These are phyloP conservation scores for Kurtzmaniella quercitrusa DNA, from an alignment of 1,139 yeast genomes.

Conservation along the genomic window DNA sequence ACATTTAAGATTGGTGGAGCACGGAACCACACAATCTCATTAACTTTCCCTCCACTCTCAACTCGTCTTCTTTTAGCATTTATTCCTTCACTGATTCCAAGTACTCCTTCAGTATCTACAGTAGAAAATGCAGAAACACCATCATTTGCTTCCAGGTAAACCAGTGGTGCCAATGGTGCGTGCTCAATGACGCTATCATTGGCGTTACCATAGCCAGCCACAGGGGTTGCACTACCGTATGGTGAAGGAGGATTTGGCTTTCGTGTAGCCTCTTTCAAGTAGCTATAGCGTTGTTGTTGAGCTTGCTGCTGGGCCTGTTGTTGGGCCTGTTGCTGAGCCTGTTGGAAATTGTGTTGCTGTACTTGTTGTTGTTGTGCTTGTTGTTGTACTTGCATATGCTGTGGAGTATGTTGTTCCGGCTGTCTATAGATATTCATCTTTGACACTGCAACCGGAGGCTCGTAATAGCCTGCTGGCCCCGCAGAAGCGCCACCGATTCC, in stretches of 20 bases:
- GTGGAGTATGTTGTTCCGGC: constrained; percentile 23
- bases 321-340: constrained; percentile 17
- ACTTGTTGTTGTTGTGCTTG: constrained; percentile 15
- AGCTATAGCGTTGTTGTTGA: not conserved
- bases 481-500: not conserved
- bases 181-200: not conserved
- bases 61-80: constrained; percentile 22
- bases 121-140: constrained; percentile 38
- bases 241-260: constrained; percentile 1
- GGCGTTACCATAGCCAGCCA: constrained; percentile 10
- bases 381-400: constrained; percentile 18
- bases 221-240: constrained; percentile 26
- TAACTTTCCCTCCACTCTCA: constrained; percentile 12
- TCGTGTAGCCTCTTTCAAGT: not conserved
- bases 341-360: constrained; percentile 10
- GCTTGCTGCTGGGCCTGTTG: constrained; percentile 16
- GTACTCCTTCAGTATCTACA: constrained; percentile 18
- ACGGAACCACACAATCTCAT: constrained; percentile 72
- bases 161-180: not conserved
- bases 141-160: constrained; percentile 20
- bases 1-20: constrained; percentile 68
- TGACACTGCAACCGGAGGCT: constrained; percentile 12
- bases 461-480: constrained; percentile 2
- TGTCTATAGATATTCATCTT: constrained; percentile 17
- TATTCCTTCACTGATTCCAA: constrained; percentile 17